Percentiles rank a stretch among this genome's conserved stretches.
Conservation (phyloP, 2,329 filamentous ascomycete species). For the Penicillium oxalicum region DNA sequence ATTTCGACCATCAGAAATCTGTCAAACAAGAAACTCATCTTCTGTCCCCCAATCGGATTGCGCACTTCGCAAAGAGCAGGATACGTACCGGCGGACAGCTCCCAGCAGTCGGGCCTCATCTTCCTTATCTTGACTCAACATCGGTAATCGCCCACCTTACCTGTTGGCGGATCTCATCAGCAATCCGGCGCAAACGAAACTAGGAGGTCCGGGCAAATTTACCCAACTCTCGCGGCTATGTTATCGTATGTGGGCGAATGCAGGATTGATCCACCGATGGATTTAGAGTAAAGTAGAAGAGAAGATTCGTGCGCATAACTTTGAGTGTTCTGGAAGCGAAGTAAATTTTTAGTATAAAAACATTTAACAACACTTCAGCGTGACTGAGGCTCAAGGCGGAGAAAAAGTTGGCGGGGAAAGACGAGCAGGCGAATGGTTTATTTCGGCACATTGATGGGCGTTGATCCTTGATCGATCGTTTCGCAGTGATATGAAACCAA, state of each 20-base stretch:
- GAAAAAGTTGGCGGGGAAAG: neutral
- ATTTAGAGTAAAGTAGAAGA: slow-evolving; percentile 8
- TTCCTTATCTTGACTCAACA: slow-evolving; percentile 13
- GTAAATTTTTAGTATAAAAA: slow-evolving; percentile 4
- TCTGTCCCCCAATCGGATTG: neutral
- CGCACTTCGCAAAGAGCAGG: neutral
- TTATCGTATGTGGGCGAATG: slow-evolving; percentile 5
- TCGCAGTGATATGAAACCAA: no score
- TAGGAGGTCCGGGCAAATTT: slow-evolving; percentile 6
- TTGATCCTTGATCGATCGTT: no score
- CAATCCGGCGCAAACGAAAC: slow-evolving; percentile 1
- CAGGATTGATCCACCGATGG: slow-evolving; percentile 12
- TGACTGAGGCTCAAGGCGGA: neutral
- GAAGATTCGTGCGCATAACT: slow-evolving; percentile 17
- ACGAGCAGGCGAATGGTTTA: neutral
- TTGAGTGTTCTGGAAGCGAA: slow-evolving; percentile 6
- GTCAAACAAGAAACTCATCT: neutral
- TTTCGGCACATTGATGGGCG: neutral
- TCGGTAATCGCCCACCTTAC: slow-evolving; percentile 11
- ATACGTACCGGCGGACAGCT: slow-evolving; percentile 7
- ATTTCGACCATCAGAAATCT: neutral
- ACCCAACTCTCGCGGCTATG: slow-evolving; percentile 12
- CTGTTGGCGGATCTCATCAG: slow-evolving; percentile 12
- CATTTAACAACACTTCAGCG: no score
- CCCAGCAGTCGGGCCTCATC: slow-evolving; percentile 21